Conservation (phyloP, 148 eudicot genomes). For the Drosera capensis region DNA sequence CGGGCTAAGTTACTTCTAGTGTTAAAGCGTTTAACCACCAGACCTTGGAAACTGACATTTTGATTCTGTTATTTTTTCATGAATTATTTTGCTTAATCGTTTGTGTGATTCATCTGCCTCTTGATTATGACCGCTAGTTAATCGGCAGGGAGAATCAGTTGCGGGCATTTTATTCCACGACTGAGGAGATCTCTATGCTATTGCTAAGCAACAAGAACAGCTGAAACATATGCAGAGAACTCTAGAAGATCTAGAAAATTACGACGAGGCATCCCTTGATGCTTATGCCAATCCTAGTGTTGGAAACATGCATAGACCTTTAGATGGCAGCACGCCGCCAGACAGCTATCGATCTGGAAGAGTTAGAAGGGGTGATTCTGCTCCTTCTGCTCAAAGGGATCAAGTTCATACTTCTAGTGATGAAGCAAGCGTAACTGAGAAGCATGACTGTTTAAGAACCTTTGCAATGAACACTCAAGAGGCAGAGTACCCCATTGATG, state of each 20-base stretch:
- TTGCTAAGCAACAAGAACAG: slow-evolving; percentile 88
- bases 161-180: slow-evolving; percentile 88
- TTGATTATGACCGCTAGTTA: no score
- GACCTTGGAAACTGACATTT: no score
- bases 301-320: slow-evolving; percentile 4
- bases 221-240: slow-evolving; percentile 89
- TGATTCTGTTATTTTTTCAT: no score
- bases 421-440: slow-evolving; percentile 72
- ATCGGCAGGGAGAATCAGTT: slow-evolving; percentile 83
- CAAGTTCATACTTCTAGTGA: slow-evolving; percentile 37
- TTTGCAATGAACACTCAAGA: slow-evolving; percentile 62
- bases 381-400: slow-evolving; percentile 23
- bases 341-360: slow-evolving; percentile 13
- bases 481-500: slow-evolving; percentile 44
- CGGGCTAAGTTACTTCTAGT: no score
- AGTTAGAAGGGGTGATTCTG: slow-evolving; percentile 17
- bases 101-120: no score
- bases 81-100: no score
- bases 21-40: no score
- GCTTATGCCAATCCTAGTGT: slow-evolving; percentile 18
- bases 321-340: slow-evolving; percentile 20
- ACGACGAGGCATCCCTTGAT: slow-evolving; percentile 51
- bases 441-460: slow-evolving; percentile 68
- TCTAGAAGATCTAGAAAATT: slow-evolving; percentile 83
- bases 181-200: slow-evolving; percentile 63